Evolutionary conservation across 2,329 filamentous ascomycete species (phyloP), one percentile per base, ranked within the genome.

Genomic region (Exophiala mesophila): DNA sequence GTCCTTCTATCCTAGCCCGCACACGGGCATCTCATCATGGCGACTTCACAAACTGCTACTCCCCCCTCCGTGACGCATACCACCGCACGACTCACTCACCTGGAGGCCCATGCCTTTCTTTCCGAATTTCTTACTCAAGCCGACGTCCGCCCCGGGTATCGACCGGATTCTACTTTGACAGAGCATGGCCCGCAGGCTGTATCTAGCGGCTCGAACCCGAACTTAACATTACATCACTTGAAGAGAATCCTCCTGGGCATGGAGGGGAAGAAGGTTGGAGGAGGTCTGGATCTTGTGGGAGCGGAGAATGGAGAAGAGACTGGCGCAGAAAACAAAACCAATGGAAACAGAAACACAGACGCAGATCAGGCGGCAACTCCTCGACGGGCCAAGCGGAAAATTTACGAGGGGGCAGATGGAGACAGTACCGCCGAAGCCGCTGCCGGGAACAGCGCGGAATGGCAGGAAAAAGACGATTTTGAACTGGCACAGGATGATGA

Each of bases 101-200:
- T 20, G 15, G 24, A 54, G 37, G 55, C 55, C 3, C 51, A 54
- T 35, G 36, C 43, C n/a, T 44, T 54, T 24, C 53, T 57, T 13
- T 36, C 39, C 24, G 8, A 15, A 4, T 57, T 56, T 44, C 48
- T 57, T 16, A 35, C 43, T 7, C 45, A 30, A n/a, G 45, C 55
- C 23, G 47, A 53, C 20, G 48, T 44, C 16, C 44, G 55, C 43
- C 46, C 55, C 13, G 50, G 58, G 8, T 57, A 61, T 41, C 80
- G 82, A 18, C 80, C 78, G 7, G 60, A 71, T 0, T 58, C 67
- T 2, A 61, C 65, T 4, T 71, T 94, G 2, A 47, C 52, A 13
- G 50, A 53, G 23, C 49, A 43, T 20, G 54, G 55, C 1, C 50
- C 50, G 9, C 43, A 55, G 33, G 47, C 53, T 1, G 31, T 44